Base-by-base conservation (phyloP, 768 basidiomycete genomes). In the Termitomyces sp. region DNA sequence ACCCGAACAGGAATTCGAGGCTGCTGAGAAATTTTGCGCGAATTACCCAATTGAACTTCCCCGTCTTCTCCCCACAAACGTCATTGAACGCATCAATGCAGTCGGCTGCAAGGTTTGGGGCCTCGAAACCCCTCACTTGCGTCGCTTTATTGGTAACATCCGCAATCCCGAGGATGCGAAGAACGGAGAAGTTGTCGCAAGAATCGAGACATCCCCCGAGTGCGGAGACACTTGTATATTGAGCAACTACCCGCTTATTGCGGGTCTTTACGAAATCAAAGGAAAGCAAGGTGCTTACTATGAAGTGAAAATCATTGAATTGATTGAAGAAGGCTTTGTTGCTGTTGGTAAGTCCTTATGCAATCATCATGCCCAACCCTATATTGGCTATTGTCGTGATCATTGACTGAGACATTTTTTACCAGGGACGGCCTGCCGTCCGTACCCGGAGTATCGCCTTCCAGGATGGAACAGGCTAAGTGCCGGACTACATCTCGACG, bases 381-480 rank as follows among this genome's bases (percentile, higher is more conserved):
- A 30, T 22, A 13, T 33, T 28, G 3, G 1, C 18, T 24, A 41
- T 33, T 20, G 16, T 40, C n/a, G 16, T 20, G 51, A 2, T 32
- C 30, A n/a, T 50, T 40, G 8, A 51, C 48, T 16, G 18, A 40
- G 40, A 41, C 26, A 9, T 52, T 52, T 7, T 30, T 6, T 7
- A 28, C 9, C 18, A 87, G 86, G 87, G 8, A 86, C 83, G 1
- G 74, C 84, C 11, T 87, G 85, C 63, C 74, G 74, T 18, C 86
- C 87, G 3, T 87, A 87, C 62, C 87, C 86, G 0, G 68, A 70
- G 1, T 87, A 81, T 75, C 78, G 86, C 20, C 74, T 87, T 44
- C 87, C 87, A 41, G 87, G 87, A 3, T 88, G 87, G 87, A 84
- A 89, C 64, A 72, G 86, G 49, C 72, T 80, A 43, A 86, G 86